A percentile compares a stretch with the other conserved stretches of the same genome.
These are phyloP conservation scores for Exophiala oligosperma DNA, from an alignment of 2,329 filamentous ascomycete genomes.

Conservation along the genomic window DNA sequence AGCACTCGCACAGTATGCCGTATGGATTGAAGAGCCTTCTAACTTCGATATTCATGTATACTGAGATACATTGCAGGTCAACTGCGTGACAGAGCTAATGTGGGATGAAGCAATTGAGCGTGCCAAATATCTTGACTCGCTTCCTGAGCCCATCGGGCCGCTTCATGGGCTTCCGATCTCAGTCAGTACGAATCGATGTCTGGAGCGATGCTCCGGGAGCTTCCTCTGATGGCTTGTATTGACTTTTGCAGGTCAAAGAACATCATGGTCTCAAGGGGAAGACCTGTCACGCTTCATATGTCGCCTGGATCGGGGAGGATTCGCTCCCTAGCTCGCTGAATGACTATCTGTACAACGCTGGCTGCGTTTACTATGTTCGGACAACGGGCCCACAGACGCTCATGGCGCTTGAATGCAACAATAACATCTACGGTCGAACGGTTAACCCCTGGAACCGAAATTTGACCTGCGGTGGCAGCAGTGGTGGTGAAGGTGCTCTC, in stretches of 20 bases:
- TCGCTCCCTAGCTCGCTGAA: constrained; percentile 26
- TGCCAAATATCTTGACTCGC: constrained; percentile 50
- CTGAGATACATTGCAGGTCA: constrained; percentile 11
- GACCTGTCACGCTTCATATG: constrained; percentile 31
- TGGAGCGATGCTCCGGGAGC: neutral
- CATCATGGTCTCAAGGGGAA: constrained; percentile 31
- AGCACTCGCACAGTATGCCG: constrained; percentile 43
- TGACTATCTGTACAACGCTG: constrained; percentile 33
- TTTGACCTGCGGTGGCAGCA: constrained; percentile 54
- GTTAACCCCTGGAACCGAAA: constrained; percentile 55
- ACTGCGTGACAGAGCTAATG: constrained; percentile 54
- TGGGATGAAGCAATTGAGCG: constrained; percentile 50
- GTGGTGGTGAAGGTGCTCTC: constrained; percentile 59
- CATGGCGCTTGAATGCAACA: constrained; percentile 35
- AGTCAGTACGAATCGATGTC: constrained; percentile 2
- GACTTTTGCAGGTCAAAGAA: constrained; percentile 42
- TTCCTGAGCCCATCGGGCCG: constrained; percentile 53
- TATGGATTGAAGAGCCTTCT: constrained; percentile 1
- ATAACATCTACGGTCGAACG: constrained; percentile 41
- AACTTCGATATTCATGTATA: neutral
- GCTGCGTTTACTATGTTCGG: constrained; percentile 34
- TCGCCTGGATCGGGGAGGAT: constrained; percentile 31
- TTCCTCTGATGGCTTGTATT: neutral
- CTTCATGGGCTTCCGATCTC: constrained; percentile 63
- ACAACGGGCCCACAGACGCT: constrained; percentile 34